Evolutionary conservation across 768 basidiomycete genomes (phyloP).

Genomic region (Boletales sp.): DNA sequence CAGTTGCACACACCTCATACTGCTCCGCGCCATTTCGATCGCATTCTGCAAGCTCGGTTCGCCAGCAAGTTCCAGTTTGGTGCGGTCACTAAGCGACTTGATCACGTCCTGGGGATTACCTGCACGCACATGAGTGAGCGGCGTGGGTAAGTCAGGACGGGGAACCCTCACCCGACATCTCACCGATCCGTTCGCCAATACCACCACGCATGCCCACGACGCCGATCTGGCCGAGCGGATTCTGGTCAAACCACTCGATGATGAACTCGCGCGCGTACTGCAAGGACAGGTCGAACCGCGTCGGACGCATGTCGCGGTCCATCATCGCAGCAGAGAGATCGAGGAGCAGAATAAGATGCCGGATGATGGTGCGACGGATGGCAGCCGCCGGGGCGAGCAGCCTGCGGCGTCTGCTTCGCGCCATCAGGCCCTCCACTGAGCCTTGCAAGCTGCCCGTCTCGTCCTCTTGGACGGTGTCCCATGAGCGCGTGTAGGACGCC

Average conservation of each 20-base stretch:
- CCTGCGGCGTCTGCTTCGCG: slow-evolving; percentile 82
- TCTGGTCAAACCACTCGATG: slow-evolving; percentile 98
- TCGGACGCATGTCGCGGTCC: slow-evolving; percentile 95
- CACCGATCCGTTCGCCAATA: slow-evolving; percentile 83
- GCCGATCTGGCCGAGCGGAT: slow-evolving; percentile 95
- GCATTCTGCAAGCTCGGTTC: slow-evolving; percentile 97
- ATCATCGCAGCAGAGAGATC: slow-evolving; percentile 91
- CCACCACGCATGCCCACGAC: slow-evolving; percentile 91
- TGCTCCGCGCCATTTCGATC: slow-evolving; percentile 93
- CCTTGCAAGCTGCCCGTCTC: slow-evolving; percentile 87
- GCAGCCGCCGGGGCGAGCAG: slow-evolving; percentile 80
- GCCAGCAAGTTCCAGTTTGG: slow-evolving; percentile 84
- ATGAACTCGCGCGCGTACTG: slow-evolving; percentile 92
- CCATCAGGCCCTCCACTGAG: slow-evolving; percentile 87
- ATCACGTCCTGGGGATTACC: slow-evolving; percentile 98
- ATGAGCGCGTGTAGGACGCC: slow-evolving; percentile 88
- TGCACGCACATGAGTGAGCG: slow-evolving; percentile 28
- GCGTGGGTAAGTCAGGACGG: neutral
- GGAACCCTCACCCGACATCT: slow-evolving; percentile 77
- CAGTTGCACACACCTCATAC: slow-evolving; percentile 68
- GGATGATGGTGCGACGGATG: slow-evolving; percentile 92
- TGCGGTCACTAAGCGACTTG: slow-evolving; percentile 76
- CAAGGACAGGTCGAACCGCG: slow-evolving; percentile 85
- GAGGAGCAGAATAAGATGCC: slow-evolving; percentile 89
- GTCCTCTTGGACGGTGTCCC: slow-evolving; percentile 98